Conservation (phyloP, 352 stramenopile genomes). For the Aphanomyces stellatus region DNA sequence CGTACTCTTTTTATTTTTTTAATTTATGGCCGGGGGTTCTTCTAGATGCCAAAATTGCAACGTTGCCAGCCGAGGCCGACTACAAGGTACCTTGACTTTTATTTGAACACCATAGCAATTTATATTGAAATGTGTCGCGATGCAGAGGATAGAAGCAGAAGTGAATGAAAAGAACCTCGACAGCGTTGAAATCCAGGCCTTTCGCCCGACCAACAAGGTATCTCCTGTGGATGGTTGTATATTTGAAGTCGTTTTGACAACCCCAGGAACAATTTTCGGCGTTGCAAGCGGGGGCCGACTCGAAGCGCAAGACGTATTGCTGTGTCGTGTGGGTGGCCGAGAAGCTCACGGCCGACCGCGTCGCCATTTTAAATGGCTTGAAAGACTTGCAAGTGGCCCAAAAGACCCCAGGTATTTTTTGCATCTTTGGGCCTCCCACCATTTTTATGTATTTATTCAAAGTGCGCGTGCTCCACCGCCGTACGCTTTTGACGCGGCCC, state of each 20-base stretch:
- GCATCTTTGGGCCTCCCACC: no score
- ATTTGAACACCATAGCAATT: conserved; percentile 14
- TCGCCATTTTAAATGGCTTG: conserved; percentile 70
- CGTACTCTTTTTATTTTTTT: neutral
- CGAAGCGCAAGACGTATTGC: conserved; percentile 85
- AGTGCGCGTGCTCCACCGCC: conserved; percentile 95
- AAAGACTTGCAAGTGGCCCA: conserved; percentile 89
- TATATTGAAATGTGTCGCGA: neutral
- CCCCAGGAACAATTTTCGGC: conserved; percentile 54
- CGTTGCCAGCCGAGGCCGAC: conserved; percentile 44
- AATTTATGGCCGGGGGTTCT: neutral
- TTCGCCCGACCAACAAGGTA: conserved; percentile 49
- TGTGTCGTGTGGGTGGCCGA: conserved; percentile 72
- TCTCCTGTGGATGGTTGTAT: neutral
- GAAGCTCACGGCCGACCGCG: conserved; percentile 40
- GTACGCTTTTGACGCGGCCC: conserved; percentile 88
- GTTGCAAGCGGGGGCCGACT: conserved; percentile 71
- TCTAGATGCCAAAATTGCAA: conserved; percentile 67
- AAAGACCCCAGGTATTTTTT: conserved; percentile 82
- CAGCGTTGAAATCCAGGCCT: conserved; percentile 79
- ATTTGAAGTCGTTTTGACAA: neutral
- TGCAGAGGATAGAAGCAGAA: conserved; percentile 34
- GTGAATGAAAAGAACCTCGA: conserved; percentile 64
- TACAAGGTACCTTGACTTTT: conserved; percentile 1
- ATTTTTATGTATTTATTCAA: neutral